A percentile compares a stretch with the other conserved stretches of the same genome.
phyloP scores from a whole-genome alignment of 176 grass and related monocot species.

The Eremochloa ophiuroides region DNA sequence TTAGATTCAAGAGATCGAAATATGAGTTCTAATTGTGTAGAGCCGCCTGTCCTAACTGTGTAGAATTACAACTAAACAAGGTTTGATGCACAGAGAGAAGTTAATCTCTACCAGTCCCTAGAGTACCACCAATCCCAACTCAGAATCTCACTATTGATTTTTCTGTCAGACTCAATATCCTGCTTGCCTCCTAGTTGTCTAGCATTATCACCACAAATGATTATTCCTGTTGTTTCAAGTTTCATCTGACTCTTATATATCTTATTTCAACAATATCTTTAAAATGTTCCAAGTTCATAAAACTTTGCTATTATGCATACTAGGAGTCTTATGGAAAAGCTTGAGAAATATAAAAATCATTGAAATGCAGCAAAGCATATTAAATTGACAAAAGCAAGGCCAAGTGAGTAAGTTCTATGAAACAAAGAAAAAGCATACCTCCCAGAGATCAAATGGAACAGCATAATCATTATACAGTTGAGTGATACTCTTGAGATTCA shows the following conservation, averaged over 20 bases:
- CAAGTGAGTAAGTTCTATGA: not conserved
- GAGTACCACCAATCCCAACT: not conserved
- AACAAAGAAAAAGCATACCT: conserved; percentile 61
- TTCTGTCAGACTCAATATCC: not conserved
- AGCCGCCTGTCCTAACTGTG: not conserved
- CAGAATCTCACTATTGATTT: not conserved
- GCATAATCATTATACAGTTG: conserved; percentile 93
- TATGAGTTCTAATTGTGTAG: not conserved
- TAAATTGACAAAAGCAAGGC: not conserved
- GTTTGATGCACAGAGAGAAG: not conserved
- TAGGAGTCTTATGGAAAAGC: not conserved
- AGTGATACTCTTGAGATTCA: conserved; percentile 94
- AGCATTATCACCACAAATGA: not conserved
- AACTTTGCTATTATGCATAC: not conserved
- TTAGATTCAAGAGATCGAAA: not conserved
- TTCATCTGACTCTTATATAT: not conserved
- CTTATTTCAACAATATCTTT: not conserved
- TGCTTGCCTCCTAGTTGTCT: too few species aligned
- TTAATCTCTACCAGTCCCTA: not conserved
- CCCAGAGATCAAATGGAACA: conserved; percentile 88
- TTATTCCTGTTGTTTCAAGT: not conserved
- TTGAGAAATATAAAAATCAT: not conserved
- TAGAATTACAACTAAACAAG: not conserved
- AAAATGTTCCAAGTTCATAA: not conserved
- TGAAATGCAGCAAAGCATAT: not conserved